A percentile compares a stretch with the other conserved stretches of the same genome.
Evolutionary conservation across 345 rosid species (phyloP).

Genomic region (Dipteronia sinensis): DNA sequence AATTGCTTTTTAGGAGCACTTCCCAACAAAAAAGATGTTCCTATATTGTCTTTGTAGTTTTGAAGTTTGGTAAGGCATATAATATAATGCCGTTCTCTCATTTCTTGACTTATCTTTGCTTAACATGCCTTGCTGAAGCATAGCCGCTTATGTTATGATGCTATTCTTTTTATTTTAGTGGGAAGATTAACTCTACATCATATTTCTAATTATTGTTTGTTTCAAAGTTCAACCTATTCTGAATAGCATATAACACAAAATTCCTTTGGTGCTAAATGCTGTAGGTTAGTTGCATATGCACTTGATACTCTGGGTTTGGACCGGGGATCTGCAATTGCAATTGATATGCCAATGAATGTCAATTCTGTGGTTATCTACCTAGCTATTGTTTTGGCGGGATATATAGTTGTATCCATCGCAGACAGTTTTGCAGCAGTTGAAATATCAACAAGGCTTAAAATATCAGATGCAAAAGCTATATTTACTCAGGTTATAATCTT

Average conservation of each 20-base stretch:
- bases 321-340: conserved; percentile 81
- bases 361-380: conserved; percentile 86
- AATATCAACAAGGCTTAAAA: conserved; percentile 84
- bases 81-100: neutral
- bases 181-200: conserved; percentile 11
- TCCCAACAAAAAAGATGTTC: neutral
- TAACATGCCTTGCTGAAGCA: neutral
- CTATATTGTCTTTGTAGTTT: neutral
- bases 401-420: conserved; percentile 90
- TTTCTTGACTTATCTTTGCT: conserved; percentile 1
- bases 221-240: neutral
- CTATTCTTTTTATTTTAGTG: conserved; percentile 3
- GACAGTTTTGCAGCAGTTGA: conserved; percentile 90
- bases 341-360: conserved; percentile 95
- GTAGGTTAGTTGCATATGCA: conserved; percentile 82
- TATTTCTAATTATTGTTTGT: conserved; percentile 5
- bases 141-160: neutral
- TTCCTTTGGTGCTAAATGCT: conserved; percentile 19
- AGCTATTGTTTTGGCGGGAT: conserved; percentile 87
- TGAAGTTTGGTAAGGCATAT: neutral
- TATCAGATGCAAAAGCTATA: conserved; percentile 84
- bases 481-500: conserved; percentile 74
- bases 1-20: neutral
- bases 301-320: conserved; percentile 64
- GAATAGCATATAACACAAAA: conserved; percentile 11